Conservation (phyloP, 768 basidiomycete species). For the Boletus rex-veris region DNA sequence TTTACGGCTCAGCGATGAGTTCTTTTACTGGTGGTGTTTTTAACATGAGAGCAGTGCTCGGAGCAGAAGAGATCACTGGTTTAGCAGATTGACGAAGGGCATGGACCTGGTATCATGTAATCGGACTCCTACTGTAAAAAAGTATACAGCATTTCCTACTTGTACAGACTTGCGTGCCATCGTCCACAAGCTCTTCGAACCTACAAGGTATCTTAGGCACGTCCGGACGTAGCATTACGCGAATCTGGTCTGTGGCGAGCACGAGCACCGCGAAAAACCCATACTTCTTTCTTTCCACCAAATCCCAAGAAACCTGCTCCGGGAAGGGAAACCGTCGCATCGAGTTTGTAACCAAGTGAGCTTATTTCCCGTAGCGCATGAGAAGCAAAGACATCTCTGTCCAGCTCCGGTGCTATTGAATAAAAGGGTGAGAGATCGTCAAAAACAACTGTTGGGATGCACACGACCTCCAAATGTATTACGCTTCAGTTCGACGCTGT, state of each 20-base stretch:
- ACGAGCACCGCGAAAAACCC: conserved; percentile 55
- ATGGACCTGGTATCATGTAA: background rate
- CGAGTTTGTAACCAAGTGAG: conserved; percentile 56
- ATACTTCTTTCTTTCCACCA: conserved; percentile 50
- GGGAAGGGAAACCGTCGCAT: conserved; percentile 64
- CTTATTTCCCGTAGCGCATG: conserved; percentile 60
- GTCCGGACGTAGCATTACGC: conserved; percentile 21
- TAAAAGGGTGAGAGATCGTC: conserved; percentile 1
- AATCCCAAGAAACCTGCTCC: conserved; percentile 36
- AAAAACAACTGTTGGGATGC: background rate
- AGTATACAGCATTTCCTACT: background rate
- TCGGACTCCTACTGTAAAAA: background rate
- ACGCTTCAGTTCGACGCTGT: conserved; percentile 54
- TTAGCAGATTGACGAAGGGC: conserved; percentile 32
- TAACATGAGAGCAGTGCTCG: conserved; percentile 36
- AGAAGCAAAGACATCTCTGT: conserved; percentile 55
- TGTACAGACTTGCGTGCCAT: conserved; percentile 7
- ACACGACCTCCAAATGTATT: conserved; percentile 34
- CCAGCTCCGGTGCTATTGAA: conserved; percentile 39
- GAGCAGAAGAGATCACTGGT: conserved; percentile 31
- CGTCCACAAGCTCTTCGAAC: background rate
- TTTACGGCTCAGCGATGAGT: conserved; percentile 38
- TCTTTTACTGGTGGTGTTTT: conserved; percentile 39
- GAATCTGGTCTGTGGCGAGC: conserved; percentile 30
- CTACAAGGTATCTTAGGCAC: conserved; percentile 9